Conservation (phyloP, 2,329 filamentous ascomycete genomes). For the Exophiala lecanii-corni region DNA sequence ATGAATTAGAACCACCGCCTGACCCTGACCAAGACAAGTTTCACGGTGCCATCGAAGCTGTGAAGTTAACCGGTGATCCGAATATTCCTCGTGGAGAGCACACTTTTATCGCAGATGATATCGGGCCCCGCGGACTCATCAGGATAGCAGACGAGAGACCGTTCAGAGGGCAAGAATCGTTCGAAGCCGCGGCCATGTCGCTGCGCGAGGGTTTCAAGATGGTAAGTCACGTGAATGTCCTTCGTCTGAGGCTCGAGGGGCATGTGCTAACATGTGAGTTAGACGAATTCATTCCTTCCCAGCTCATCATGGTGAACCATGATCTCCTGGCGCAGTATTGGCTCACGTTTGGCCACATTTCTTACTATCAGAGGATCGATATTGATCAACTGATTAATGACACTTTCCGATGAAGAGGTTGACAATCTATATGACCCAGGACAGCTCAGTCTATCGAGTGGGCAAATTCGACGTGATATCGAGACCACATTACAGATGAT, state of each 20-base stretch:
- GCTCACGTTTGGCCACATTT: conserved; percentile 51
- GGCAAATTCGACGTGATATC: too few species aligned
- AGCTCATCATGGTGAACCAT: conserved; percentile 74
- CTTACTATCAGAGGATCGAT: conserved; percentile 42
- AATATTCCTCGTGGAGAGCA: conserved; percentile 84
- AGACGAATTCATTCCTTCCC: conserved; percentile 71
- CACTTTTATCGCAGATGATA: conserved; percentile 74
- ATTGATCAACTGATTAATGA: conserved; percentile 35
- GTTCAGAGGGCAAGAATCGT: conserved; percentile 74
- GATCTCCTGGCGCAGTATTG: conserved; percentile 78
- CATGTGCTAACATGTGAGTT: conserved; percentile 15
- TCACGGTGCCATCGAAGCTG: conserved; percentile 66
- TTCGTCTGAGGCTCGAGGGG: neutral
- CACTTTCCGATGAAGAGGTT: conserved; percentile 8
- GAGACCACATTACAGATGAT: too few species aligned
- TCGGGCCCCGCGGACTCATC: conserved; percentile 63
- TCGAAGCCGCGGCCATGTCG: conserved; percentile 71
- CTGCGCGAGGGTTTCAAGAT: conserved; percentile 63
- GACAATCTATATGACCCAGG: too few species aligned
- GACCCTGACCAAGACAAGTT: conserved; percentile 12
- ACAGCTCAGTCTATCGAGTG: too few species aligned
- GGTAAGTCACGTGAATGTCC: conserved; percentile 50
- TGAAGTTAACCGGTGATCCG: conserved; percentile 88
- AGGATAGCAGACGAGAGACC: conserved; percentile 59
- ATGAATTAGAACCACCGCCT: neutral